Percentiles rank a stretch among this genome's conserved stretches.
Conservation (phyloP, 805 yeast genomes). For the Wickerhamomyces rabaulensis region DNA sequence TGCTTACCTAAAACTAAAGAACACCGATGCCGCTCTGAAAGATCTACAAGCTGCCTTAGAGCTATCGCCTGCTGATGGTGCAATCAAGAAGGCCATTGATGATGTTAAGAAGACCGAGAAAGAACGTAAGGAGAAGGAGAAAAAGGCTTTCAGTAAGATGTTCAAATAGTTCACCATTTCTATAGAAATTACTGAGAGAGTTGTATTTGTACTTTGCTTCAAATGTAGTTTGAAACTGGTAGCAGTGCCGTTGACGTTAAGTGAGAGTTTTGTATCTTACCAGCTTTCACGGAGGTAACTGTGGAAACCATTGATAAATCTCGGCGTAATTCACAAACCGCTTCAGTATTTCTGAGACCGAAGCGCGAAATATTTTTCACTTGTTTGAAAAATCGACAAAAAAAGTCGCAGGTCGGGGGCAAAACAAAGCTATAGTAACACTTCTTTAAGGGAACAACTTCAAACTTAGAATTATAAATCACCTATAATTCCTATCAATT, state of each 20-base stretch:
- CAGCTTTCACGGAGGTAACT: not conserved
- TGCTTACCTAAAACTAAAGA: conserved; percentile 58
- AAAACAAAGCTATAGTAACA: conserved; percentile 8
- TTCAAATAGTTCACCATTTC: conserved; percentile 31
- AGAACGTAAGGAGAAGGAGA: conserved; percentile 59
- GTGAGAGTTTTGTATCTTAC: no score
- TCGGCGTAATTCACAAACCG: conserved; percentile 8
- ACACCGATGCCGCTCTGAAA: conserved; percentile 63
- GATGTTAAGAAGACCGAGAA: conserved; percentile 51
- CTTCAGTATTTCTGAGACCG: not conserved
- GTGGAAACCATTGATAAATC: not conserved
- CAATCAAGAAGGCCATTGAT: conserved; percentile 56
- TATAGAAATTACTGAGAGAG: no score
- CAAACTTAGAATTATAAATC: conserved; percentile 9
- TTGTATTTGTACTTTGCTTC: not conserved
- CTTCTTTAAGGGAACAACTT: conserved; percentile 8
- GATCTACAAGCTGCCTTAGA: conserved; percentile 63
- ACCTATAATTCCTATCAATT: conserved; percentile 7
- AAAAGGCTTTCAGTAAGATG: conserved; percentile 69
- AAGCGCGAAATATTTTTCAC: not conserved
- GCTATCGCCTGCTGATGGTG: conserved; percentile 66
- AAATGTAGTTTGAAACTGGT: no score
- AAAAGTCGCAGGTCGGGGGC: conserved; percentile 11
- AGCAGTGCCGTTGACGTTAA: no score
- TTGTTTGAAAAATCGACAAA: conserved; percentile 10